Conservation (phyloP, 352 stramenopile species). For the Phytophthora sojae region DNA sequence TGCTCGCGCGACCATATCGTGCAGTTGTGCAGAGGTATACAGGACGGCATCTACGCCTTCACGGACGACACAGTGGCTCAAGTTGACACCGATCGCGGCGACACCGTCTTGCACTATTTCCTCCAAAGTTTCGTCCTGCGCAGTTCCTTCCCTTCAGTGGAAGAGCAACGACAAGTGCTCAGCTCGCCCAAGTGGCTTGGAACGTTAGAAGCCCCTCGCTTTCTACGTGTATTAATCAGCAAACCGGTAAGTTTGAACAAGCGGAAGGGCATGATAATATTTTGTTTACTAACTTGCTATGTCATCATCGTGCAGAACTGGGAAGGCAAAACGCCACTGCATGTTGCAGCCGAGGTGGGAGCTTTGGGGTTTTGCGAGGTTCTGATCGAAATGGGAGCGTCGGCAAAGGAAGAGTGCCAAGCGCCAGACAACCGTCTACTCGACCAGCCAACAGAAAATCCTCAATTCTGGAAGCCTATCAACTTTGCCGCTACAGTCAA, state of each 20-base stretch:
- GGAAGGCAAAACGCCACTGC: constrained; percentile 60
- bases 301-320: constrained; percentile 48
- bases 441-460: constrained; percentile 44
- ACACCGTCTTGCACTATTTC: constrained; percentile 62
- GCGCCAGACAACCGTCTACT: constrained; percentile 49
- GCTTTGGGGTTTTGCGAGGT: constrained; percentile 53
- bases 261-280: background rate
- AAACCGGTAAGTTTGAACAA: constrained; percentile 37
- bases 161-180: constrained; percentile 41
- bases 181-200: constrained; percentile 47
- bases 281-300: constrained; percentile 3
- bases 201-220: constrained; percentile 29
- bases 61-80: constrained; percentile 48
- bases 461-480: constrained; percentile 53
- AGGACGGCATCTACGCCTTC: constrained; percentile 43
- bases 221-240: constrained; percentile 44
- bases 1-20: constrained; percentile 46
- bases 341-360: constrained; percentile 55
- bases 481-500: constrained; percentile 51
- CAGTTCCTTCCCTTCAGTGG: constrained; percentile 40
- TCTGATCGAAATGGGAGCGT: constrained; percentile 51
- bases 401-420: constrained; percentile 47
- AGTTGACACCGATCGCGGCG: constrained; percentile 48
- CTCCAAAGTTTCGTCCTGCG: constrained; percentile 49
- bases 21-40: constrained; percentile 48